phyloP scores from a whole-genome alignment of 1,284 basidiomycete genomes.

The Trametes hirsuta region DNA sequence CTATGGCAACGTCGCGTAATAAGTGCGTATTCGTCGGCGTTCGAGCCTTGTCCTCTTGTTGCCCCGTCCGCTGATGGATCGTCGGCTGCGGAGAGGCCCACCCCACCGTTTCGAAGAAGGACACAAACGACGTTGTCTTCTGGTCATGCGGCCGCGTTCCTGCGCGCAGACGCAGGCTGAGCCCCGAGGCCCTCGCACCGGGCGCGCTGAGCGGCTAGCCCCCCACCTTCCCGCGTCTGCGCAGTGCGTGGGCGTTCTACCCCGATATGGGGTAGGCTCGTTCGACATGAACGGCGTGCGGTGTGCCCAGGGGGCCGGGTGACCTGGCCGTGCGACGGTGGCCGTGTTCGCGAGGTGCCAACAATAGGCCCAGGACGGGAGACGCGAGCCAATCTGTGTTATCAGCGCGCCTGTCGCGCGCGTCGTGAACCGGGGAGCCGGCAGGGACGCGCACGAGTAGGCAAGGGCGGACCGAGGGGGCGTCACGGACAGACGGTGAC shows the following conservation, averaged over 20 bases:
- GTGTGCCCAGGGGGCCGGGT: background rate
- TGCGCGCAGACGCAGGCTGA: conserved; percentile 1
- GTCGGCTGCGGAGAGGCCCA: conserved; percentile 20
- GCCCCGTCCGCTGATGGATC: conserved; percentile 23
- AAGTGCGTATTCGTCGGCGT: conserved; percentile 13
- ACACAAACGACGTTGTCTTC: conserved; percentile 1
- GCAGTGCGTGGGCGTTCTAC: too few relatives aligned
- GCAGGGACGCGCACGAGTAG: background rate
- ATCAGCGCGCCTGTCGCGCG: conserved; percentile 18
- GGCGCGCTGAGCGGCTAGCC: too few relatives aligned
- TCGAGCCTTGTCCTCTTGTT: background rate
- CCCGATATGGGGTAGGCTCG: too few relatives aligned
- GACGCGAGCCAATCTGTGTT: conserved; percentile 1
- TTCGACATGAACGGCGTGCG: too few relatives aligned
- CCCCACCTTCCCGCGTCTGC: too few relatives aligned
- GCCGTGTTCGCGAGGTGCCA: background rate
- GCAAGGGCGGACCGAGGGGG: conserved; percentile 10
- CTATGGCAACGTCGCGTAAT: conserved; percentile 7
- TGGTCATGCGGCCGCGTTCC: conserved; percentile 14
- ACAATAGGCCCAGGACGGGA: conserved; percentile 9
- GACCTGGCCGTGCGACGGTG: conserved; percentile 13
- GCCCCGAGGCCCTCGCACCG: too few relatives aligned
- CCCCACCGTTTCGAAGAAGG: background rate
- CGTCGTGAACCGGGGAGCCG: background rate
- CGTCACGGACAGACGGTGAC: conserved; percentile 8